Conservation (phyloP, 2,329 filamentous ascomycete genomes). For the Cladosporium halotolerans region DNA sequence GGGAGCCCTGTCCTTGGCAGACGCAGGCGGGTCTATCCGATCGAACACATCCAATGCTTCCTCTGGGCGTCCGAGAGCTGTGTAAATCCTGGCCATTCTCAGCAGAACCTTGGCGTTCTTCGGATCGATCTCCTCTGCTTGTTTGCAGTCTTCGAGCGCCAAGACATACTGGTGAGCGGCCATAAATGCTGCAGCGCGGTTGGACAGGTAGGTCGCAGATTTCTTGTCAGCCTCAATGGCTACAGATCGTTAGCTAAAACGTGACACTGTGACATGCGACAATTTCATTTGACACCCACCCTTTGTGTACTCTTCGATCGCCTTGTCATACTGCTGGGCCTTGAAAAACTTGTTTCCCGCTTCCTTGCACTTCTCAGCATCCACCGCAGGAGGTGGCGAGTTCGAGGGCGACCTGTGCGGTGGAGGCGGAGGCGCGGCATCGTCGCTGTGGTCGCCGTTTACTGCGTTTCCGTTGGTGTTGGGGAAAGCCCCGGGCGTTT, state of each 20-base stretch:
- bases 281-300: slow-evolving; percentile 52
- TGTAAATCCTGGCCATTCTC: slow-evolving; percentile 83
- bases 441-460: slow-evolving; percentile 38
- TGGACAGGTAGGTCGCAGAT: slow-evolving; percentile 85
- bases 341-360: slow-evolving; percentile 97
- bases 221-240: slow-evolving; percentile 82
- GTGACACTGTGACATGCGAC: slow-evolving; percentile 4
- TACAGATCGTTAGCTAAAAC: slow-evolving; percentile 34
- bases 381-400: slow-evolving; percentile 45
- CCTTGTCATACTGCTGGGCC: slow-evolving; percentile 78
- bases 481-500: slow-evolving; percentile 41
- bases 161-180: slow-evolving; percentile 71
- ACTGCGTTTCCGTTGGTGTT: slow-evolving; percentile 46
- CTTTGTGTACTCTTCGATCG: slow-evolving; percentile 91
- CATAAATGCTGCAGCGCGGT: slow-evolving; percentile 92
- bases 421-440: slow-evolving; percentile 57
- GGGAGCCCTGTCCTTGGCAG: slow-evolving; percentile 77
- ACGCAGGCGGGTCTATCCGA: slow-evolving; percentile 71
- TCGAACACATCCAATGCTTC: slow-evolving; percentile 79
- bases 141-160: slow-evolving; percentile 80
- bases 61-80: slow-evolving; percentile 74
- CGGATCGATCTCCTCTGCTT: slow-evolving; percentile 75
- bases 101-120: slow-evolving; percentile 82
- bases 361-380: slow-evolving; percentile 87
- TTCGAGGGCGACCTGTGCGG: slow-evolving; percentile 55